Evolutionary conservation across 768 basidiomycete species (phyloP).

Genomic region (Russula lepida): DNA sequence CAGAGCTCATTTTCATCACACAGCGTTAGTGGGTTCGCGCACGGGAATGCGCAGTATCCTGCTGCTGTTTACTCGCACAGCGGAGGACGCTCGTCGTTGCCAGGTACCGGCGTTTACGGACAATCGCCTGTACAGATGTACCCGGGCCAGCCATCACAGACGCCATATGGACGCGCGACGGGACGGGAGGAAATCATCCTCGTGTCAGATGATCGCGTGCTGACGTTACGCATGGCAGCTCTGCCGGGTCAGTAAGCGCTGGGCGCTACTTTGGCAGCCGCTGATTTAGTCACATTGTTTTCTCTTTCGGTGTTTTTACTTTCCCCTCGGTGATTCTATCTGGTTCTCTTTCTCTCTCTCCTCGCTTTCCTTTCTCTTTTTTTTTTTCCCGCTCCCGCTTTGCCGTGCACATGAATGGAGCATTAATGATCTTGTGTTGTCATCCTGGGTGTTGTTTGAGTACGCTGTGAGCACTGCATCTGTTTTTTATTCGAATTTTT

Average conservation of each 20-base stretch:
- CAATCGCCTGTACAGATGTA: conserved; percentile 33
- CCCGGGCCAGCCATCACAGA: conserved; percentile 35
- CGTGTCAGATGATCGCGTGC: conserved; percentile 81
- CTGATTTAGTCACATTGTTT: background rate
- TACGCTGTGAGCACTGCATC: conserved; percentile 20
- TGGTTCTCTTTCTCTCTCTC: background rate
- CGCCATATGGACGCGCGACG: conserved; percentile 32
- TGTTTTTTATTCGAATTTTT: background rate
- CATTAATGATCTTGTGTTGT: background rate
- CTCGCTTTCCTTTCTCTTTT: background rate
- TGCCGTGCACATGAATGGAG: background rate
- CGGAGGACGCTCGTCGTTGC: conserved; percentile 15
- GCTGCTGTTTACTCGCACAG: background rate
- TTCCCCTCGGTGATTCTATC: background rate
- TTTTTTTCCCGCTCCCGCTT: background rate
- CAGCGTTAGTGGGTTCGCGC: conserved; percentile 4
- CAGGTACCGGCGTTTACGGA: background rate
- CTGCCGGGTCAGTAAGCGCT: conserved; percentile 22
- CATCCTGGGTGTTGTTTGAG: conserved; percentile 16
- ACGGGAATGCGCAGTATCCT: background rate
- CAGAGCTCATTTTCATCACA: conserved; percentile 13
- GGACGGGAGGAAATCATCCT: conserved; percentile 81
- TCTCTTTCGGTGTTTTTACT: background rate
- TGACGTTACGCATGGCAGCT: conserved; percentile 53
- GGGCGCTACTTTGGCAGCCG: conserved; percentile 1